phyloP scores from a whole-genome alignment of 805 yeast genomes.

The Candida ulmi region DNA sequence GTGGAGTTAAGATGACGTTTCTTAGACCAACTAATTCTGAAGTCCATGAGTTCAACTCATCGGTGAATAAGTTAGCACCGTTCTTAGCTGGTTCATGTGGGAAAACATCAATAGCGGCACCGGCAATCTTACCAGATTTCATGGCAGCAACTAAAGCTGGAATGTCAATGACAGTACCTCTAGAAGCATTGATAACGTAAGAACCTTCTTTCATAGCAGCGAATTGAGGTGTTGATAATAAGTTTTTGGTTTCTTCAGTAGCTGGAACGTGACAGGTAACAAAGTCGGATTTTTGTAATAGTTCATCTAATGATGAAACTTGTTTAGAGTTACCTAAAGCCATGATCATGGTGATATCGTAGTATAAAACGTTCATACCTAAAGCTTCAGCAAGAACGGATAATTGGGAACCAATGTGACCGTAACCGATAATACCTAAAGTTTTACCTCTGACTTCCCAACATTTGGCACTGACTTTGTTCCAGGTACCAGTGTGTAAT shows the following conservation, averaged over 20 bases:
- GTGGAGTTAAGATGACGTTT: conserved; percentile 89
- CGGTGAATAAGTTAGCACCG: conserved; percentile 69
- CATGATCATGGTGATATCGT: conserved; percentile 91
- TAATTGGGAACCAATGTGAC: conserved; percentile 96
- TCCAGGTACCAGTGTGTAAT: conserved; percentile 96
- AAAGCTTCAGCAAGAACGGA: conserved; percentile 95
- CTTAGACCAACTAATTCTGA: conserved; percentile 70
- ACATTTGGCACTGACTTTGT: conserved; percentile 89
- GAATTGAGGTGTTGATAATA: conserved; percentile 85
- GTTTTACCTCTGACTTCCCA: conserved; percentile 99
- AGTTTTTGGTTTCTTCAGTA: conserved; percentile 83
- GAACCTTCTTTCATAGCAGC: conserved; percentile 96
- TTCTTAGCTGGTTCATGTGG: conserved; percentile 95
- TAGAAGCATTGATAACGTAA: conserved; percentile 89
- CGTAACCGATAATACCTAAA: conserved; percentile 94
- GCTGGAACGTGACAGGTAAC: conserved; percentile 94
- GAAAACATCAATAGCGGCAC: conserved; percentile 91
- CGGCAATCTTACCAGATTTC: conserved; percentile 88
- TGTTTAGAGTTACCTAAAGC: conserved; percentile 95
- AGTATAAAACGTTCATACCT: conserved; percentile 95
- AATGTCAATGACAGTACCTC: conserved; percentile 97
- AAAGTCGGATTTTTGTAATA: conserved; percentile 78
- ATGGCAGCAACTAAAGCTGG: conserved; percentile 89
- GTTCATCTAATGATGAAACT: conserved; percentile 77
- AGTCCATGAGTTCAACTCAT: conserved; percentile 72